Conservation (phyloP, 2,329 filamentous ascomycete species). For the Xylariales sp. region DNA sequence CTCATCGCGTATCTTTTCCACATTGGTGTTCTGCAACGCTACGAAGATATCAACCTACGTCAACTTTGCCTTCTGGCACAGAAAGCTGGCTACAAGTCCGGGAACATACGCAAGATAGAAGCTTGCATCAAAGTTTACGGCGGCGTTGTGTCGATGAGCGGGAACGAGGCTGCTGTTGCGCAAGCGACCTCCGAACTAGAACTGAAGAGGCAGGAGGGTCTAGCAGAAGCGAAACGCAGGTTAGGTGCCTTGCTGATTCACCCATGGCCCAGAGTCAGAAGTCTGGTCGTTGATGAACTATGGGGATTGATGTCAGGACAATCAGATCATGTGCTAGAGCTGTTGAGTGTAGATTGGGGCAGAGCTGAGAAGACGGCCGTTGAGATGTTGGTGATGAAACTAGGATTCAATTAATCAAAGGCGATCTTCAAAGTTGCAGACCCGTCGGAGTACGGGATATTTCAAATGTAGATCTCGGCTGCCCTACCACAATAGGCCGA, state of each 20-base stretch:
- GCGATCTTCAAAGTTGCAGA: too few species aligned
- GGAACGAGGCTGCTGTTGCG: constrained; percentile 12
- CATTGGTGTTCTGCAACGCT: constrained; percentile 43
- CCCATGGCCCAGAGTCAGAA: constrained; percentile 72
- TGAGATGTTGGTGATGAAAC: constrained; percentile 35
- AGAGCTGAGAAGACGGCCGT: constrained; percentile 44
- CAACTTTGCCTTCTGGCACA: constrained; percentile 66
- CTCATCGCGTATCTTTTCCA: constrained; percentile 74
- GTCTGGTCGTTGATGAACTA: constrained; percentile 54
- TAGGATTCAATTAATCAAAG: constrained; percentile 32
- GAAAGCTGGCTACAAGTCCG: constrained; percentile 76
- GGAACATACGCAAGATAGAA: constrained; percentile 76
- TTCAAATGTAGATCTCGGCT: constrained; percentile 12
- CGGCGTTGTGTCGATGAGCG: constrained; percentile 45
- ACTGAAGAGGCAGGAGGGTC: constrained; percentile 34
- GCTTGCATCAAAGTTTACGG: constrained; percentile 78
- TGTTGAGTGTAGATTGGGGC: constrained; percentile 55
- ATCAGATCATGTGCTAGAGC: constrained; percentile 14
- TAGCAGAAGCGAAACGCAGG: constrained; percentile 58
- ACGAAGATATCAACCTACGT: constrained; percentile 39
- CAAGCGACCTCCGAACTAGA: constrained; percentile 13
- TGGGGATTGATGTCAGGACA: constrained; percentile 39
- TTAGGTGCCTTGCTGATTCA: constrained; percentile 71
- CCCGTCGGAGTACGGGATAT: too few species aligned
- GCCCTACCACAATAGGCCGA: neutral